These are phyloP conservation scores for Elongisporangium prolatum DNA, from an alignment of 352 stramenopile species.

Conservation along the genomic window DNA sequence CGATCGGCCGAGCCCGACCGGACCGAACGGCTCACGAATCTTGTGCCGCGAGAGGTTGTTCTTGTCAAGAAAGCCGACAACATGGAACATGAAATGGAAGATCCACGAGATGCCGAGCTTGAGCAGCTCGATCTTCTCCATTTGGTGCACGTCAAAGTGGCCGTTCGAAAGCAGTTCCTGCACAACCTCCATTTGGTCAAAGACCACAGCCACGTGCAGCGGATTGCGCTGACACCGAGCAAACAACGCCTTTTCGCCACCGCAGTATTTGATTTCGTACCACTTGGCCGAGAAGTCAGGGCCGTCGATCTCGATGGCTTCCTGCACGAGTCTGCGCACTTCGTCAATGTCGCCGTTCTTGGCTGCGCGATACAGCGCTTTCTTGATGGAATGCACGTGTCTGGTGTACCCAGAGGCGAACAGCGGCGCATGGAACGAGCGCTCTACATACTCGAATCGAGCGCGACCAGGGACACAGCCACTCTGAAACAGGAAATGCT, in stretches of 20 bases:
- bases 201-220: constrained; percentile 69
- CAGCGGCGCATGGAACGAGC: constrained; percentile 33
- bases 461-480: constrained; percentile 51
- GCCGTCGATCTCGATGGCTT: constrained; percentile 49
- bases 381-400: constrained; percentile 44
- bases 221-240: constrained; percentile 57
- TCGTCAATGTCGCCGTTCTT: constrained; percentile 57
- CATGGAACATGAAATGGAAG: constrained; percentile 60
- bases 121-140: constrained; percentile 74
- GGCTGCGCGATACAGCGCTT: constrained; percentile 51
- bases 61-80: constrained; percentile 49
- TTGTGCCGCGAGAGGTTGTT: constrained; percentile 34
- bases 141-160: constrained; percentile 62
- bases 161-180: constrained; percentile 49
- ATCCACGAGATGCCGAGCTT: constrained; percentile 62
- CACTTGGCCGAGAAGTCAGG: constrained; percentile 59
- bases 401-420: constrained; percentile 37
- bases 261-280: constrained; percentile 36
- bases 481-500: constrained; percentile 71
- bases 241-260: constrained; percentile 13
- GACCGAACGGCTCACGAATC: constrained; percentile 47
- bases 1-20: constrained; percentile 45
- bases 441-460: constrained; percentile 63
- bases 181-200: constrained; percentile 62
- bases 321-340: constrained; percentile 36